A percentile compares a stretch with the other conserved stretches of the same genome.
These are phyloP conservation scores for Paspalum vaginatum DNA, from an alignment of 176 grass and related monocot species.

Conservation along the genomic window DNA sequence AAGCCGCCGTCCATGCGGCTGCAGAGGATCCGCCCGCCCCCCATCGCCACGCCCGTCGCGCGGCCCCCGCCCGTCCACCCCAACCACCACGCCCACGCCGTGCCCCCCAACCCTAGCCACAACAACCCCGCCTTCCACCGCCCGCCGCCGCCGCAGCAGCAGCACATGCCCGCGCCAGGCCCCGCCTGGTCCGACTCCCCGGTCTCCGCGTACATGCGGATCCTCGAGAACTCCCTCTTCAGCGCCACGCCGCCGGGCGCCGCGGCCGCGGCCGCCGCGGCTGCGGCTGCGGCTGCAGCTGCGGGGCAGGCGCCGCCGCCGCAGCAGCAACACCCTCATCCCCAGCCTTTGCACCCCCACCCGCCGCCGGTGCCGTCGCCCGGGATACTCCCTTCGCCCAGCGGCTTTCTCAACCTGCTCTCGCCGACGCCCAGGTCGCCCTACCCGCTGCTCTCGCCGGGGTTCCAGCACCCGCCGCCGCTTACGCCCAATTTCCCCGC, in stretches of 20 bases:
- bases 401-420: conserved; percentile 63
- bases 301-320: conserved; percentile 12
- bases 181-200: conserved; percentile 66
- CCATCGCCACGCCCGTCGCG: conserved; percentile 60
- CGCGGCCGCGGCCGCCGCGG: not conserved
- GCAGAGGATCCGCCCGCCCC: conserved; percentile 82
- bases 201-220: conserved; percentile 85
- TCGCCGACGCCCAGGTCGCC: conserved; percentile 75
- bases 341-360: conserved; percentile 1
- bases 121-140: conserved; percentile 46
- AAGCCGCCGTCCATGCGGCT: conserved; percentile 71
- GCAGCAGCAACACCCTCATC: not conserved
- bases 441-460: conserved; percentile 73
- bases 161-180: conserved; percentile 18
- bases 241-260: conserved; percentile 54
- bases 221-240: conserved; percentile 77
- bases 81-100: conserved; percentile 42
- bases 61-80: conserved; percentile 53
- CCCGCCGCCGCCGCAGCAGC: conserved; percentile 35
- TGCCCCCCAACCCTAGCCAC: conserved; percentile 38
- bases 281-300: not conserved
- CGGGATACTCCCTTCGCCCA: conserved; percentile 70
- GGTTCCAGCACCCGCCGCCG: conserved; percentile 58
- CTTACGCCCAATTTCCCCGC: conserved; percentile 64
- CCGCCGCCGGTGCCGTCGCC: conserved; percentile 49